Conservation (phyloP, 208 protist species). For the Wallacemonas sp. region DNA sequence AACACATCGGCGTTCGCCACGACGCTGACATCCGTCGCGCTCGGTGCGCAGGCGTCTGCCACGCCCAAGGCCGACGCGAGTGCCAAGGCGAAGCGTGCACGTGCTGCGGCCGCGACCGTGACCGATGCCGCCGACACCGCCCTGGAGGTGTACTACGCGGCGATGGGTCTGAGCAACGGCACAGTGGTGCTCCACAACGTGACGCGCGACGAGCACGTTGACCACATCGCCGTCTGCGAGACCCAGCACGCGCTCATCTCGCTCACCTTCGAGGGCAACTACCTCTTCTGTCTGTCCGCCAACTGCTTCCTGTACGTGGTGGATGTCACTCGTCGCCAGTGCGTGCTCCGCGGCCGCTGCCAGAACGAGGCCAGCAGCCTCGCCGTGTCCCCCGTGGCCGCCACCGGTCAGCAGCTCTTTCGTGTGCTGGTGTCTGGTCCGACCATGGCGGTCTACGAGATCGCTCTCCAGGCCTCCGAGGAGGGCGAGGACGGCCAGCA, state of each 20-base stretch:
- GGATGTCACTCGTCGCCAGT: constrained; percentile 27
- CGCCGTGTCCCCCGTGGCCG: constrained; percentile 27
- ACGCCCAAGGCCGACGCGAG: background rate
- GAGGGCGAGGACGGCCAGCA: constrained; percentile 9
- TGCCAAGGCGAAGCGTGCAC: background rate
- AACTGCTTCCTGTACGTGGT: constrained; percentile 55
- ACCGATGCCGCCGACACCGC: constrained; percentile 10
- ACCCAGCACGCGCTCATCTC: constrained; percentile 64
- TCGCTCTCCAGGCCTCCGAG: constrained; percentile 19
- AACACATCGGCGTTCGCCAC: constrained; percentile 42
- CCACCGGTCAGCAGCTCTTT: constrained; percentile 22
- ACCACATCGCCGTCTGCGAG: constrained; percentile 56
- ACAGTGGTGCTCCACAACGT: constrained; percentile 79
- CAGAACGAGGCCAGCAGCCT: constrained; percentile 56
- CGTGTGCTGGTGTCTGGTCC: constrained; percentile 64
- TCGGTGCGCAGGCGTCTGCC: constrained; percentile 27
- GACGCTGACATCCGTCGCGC: constrained; percentile 64
- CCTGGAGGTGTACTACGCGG: constrained; percentile 38
- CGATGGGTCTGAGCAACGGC: constrained; percentile 77
- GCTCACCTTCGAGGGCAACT: constrained; percentile 44
- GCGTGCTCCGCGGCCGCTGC: constrained; percentile 28
- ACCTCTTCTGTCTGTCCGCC: constrained; percentile 53
- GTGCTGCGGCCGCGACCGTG: background rate
- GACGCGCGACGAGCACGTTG: constrained; percentile 38
- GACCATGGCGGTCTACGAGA: constrained; percentile 55